phyloP scores from a whole-genome alignment of 2,329 filamentous ascomycete species.

The Neoarthrinium moseri region DNA sequence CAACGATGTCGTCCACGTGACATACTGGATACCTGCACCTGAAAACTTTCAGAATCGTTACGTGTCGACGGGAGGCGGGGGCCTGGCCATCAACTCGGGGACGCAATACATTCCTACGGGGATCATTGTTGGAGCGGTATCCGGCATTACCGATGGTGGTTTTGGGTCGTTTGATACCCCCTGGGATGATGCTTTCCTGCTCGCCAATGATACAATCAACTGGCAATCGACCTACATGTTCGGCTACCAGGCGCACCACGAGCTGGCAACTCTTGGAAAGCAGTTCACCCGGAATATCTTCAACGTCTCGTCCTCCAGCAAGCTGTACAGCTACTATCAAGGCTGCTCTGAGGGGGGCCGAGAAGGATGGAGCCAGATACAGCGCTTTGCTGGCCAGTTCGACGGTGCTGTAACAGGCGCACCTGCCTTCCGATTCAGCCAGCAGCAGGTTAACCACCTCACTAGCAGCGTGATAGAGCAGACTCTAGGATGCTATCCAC shows the following conservation, averaged over 20 bases:
- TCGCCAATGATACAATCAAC: constrained; percentile 37
- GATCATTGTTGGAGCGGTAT: constrained; percentile 39
- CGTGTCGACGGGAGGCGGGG: constrained; percentile 44
- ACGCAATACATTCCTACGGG: constrained; percentile 33
- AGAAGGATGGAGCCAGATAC: constrained; percentile 47
- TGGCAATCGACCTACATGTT: constrained; percentile 34
- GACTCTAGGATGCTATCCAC: constrained; percentile 37
- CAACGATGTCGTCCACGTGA: constrained; percentile 32
- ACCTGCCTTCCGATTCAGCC: constrained; percentile 43
- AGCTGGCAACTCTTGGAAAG: constrained; percentile 39
- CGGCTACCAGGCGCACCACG: constrained; percentile 34
- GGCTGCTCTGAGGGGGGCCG: constrained; percentile 54
- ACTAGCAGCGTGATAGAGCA: constrained; percentile 36
- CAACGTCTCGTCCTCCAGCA: constrained; percentile 22
- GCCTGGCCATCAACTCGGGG: constrained; percentile 40
- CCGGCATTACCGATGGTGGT: constrained; percentile 48
- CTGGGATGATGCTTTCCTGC: constrained; percentile 33
- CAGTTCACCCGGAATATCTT: constrained; percentile 41
- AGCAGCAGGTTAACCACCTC: constrained; percentile 45
- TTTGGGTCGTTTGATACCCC: constrained; percentile 44
- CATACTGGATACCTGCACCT: constrained; percentile 41
- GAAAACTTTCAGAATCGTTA: constrained; percentile 42
- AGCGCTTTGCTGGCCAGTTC: constrained; percentile 47
- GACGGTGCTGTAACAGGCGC: constrained; percentile 45
- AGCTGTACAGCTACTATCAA: constrained; percentile 48